Evolutionary conservation across 2,329 filamentous ascomycete genomes (phyloP).

Genomic region (Aspergillus brasiliensis): DNA sequence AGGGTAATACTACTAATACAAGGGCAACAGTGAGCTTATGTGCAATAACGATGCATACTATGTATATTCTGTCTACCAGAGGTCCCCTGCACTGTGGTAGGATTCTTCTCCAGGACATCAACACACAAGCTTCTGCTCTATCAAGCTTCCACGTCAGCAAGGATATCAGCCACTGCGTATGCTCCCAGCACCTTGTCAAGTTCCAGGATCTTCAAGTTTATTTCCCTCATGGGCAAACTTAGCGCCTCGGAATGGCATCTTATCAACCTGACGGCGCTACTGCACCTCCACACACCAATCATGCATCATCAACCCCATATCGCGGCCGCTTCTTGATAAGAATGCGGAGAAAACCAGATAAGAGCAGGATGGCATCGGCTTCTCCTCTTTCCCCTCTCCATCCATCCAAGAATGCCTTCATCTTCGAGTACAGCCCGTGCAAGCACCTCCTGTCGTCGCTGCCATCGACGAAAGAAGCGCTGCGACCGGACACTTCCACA

Average conservation of each 20-base stretch:
- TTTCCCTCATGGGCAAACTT: too few species aligned
- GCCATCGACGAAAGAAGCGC: slow-evolving; percentile 48
- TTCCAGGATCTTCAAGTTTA: too few species aligned
- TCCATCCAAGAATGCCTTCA: slow-evolving; percentile 6
- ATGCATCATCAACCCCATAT: not conserved
- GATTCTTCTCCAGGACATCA: too few species aligned
- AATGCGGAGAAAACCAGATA: slow-evolving; percentile 11
- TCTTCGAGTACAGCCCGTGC: slow-evolving; percentile 26
- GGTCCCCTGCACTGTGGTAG: too few species aligned
- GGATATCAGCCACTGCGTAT: too few species aligned
- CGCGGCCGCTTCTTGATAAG: slow-evolving; percentile 4
- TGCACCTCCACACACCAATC: not conserved
- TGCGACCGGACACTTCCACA: slow-evolving; percentile 45
- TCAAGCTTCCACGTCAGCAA: too few species aligned
- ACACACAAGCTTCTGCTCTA: too few species aligned
- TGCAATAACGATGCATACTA: too few species aligned
- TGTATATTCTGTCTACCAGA: too few species aligned
- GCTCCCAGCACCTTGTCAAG: too few species aligned
- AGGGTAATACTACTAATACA: too few species aligned
- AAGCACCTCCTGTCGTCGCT: slow-evolving; percentile 42
- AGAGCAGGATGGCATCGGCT: not conserved
- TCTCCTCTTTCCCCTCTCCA: not conserved
- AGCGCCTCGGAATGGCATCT: not conserved
- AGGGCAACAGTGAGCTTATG: too few species aligned
- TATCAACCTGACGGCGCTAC: not conserved